phyloP scores from a whole-genome alignment of 352 stramenopile genomes.

The Aphanomyces invadans region DNA sequence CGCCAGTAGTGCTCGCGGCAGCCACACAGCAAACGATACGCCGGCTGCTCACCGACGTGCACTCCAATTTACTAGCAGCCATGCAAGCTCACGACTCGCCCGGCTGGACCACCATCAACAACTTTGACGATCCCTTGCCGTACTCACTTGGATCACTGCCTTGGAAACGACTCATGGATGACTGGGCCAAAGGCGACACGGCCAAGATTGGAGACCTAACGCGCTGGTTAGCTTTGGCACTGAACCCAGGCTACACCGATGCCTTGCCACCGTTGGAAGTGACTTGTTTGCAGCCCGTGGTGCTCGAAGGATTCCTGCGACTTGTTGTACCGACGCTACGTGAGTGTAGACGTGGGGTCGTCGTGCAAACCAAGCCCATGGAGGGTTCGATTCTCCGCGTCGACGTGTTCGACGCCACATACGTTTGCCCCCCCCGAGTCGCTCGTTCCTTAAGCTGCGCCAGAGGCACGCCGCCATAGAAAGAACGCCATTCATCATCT shows the following conservation, averaged over 20 bases:
- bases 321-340: slow-evolving; percentile 12
- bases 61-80: slow-evolving; percentile 2
- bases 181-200: slow-evolving; percentile 21
- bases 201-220: background rate
- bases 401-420: background rate
- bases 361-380: slow-evolving; percentile 21
- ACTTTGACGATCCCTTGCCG: slow-evolving; percentile 4
- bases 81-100: slow-evolving; percentile 15
- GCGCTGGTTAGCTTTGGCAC: slow-evolving; percentile 13
- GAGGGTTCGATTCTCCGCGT: slow-evolving; percentile 1
- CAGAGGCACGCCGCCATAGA: too few species aligned
- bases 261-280: slow-evolving; percentile 12
- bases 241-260: slow-evolving; percentile 5
- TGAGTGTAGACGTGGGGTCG: background rate
- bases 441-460: too few species aligned
- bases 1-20: background rate
- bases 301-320: slow-evolving; percentile 23
- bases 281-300: slow-evolving; percentile 12
- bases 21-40: slow-evolving; percentile 13
- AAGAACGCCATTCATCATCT: too few species aligned
- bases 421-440: too few species aligned
- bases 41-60: slow-evolving; percentile 12
- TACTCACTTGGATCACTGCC: slow-evolving; percentile 14
- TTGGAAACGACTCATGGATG: slow-evolving; percentile 20
- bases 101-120: slow-evolving; percentile 10